These are phyloP conservation scores for Curvularia sp. DNA, from an alignment of 2,329 filamentous ascomycete species.

Conservation along the genomic window DNA sequence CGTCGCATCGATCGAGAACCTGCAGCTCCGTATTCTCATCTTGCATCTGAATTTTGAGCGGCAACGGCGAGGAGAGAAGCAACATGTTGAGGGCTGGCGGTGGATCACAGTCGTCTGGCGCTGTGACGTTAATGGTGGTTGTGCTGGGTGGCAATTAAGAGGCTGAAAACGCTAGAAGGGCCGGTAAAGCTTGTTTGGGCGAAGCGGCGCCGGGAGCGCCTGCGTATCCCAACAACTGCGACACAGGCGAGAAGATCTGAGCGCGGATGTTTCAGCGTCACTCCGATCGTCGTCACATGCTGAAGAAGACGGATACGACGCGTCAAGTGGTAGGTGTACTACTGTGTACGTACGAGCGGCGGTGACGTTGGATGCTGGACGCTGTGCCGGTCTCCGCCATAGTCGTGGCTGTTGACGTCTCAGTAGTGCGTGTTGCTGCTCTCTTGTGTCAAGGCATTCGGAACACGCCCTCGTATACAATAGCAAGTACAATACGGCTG, in stretches of 20 bases:
- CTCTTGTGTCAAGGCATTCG: constrained; percentile 6
- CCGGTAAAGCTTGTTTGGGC: constrained; percentile 37
- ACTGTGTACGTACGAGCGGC: neutral
- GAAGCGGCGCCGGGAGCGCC: constrained; percentile 15
- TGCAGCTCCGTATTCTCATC: constrained; percentile 1
- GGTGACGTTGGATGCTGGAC: constrained; percentile 4
- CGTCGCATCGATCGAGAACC: constrained; percentile 24
- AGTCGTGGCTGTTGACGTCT: constrained; percentile 6
- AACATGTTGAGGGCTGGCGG: constrained; percentile 4
- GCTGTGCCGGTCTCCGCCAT: constrained; percentile 5
- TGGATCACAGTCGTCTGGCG: constrained; percentile 13
- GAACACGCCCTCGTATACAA: neutral
- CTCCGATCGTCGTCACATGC: constrained; percentile 27
- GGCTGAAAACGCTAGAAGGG: constrained; percentile 35
- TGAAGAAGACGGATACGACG: constrained; percentile 7
- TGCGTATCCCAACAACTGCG: constrained; percentile 36
- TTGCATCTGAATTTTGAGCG: constrained; percentile 7
- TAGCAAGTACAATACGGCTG: neutral
- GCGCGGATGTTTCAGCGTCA: constrained; percentile 28
- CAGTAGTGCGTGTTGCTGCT: neutral
- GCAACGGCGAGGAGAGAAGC: constrained; percentile 4
- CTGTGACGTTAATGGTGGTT: constrained; percentile 24
- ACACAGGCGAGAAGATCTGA: constrained; percentile 20
- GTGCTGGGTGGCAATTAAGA: constrained; percentile 30
- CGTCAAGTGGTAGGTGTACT: neutral